Conservation (phyloP, 176 grass and related monocot genomes). For the Cocos nucifera region DNA sequence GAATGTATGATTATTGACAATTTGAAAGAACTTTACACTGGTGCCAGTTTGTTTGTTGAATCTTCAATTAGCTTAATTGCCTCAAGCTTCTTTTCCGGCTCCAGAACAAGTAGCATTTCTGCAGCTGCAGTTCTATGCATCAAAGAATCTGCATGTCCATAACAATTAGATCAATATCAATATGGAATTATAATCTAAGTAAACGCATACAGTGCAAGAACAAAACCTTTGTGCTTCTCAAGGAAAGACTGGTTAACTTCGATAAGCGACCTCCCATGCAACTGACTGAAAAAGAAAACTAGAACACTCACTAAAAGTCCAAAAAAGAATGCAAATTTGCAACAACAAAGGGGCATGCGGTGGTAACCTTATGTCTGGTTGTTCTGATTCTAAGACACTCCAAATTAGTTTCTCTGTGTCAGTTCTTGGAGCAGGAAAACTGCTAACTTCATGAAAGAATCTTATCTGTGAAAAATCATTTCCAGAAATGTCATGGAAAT, state of each 20-base stretch:
- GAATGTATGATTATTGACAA: no score
- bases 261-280: slow-evolving; percentile 78
- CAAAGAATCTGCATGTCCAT: slow-evolving; percentile 53
- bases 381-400: slow-evolving; percentile 83
- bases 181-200: not conserved
- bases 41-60: slow-evolving; percentile 53
- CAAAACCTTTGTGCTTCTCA: slow-evolving; percentile 69
- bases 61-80: slow-evolving; percentile 95
- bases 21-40: slow-evolving; percentile 40
- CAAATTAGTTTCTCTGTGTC: slow-evolving; percentile 87
- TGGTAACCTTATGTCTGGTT: slow-evolving; percentile 64
- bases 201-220: not conserved
- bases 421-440: slow-evolving; percentile 48
- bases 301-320: no score
- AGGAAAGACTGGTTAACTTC: slow-evolving; percentile 77
- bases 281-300: slow-evolving; percentile 49
- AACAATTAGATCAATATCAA: no score
- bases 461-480: slow-evolving; percentile 47
- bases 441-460: slow-evolving; percentile 81
- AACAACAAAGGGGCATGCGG: slow-evolving; percentile 1
- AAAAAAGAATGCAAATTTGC: slow-evolving; percentile 3
- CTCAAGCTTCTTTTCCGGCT: slow-evolving; percentile 67
- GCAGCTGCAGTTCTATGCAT: slow-evolving; percentile 75
- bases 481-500: no score
- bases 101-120: slow-evolving; percentile 88